Conservation (phyloP, 805 yeast genomes). For the Yarrowia deformans region DNA sequence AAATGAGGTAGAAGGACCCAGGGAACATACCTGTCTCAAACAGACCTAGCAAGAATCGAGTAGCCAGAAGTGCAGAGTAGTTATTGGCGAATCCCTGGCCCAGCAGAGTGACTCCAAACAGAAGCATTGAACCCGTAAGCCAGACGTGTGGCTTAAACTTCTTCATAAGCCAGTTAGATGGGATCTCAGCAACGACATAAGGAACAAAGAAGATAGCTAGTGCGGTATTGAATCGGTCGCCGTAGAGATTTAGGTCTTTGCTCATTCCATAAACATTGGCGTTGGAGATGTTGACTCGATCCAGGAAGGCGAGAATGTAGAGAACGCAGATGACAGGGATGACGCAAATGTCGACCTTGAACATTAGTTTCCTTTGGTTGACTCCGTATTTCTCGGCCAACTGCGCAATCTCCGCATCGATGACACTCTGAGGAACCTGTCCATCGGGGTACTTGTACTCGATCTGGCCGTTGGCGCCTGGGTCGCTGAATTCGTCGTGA, state of each 20-base stretch:
- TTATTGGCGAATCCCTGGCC: constrained; percentile 70
- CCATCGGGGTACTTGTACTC: constrained; percentile 6
- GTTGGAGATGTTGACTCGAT: constrained; percentile 82
- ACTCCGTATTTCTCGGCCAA: constrained; percentile 59
- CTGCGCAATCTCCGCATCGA: constrained; percentile 42
- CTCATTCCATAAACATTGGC: constrained; percentile 77
- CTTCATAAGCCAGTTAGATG: constrained; percentile 69
- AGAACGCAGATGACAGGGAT: constrained; percentile 77
- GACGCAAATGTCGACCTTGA: constrained; percentile 71
- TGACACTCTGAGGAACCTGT: constrained; percentile 2
- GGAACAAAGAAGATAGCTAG: constrained; percentile 79
- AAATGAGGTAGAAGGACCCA: constrained; percentile 71
- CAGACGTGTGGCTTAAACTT: constrained; percentile 68
- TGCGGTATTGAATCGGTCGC: constrained; percentile 68
- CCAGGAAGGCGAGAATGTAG: constrained; percentile 78
- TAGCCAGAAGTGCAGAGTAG: constrained; percentile 65
- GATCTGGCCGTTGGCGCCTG: not conserved
- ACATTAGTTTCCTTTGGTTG: constrained; percentile 62
- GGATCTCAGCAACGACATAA: constrained; percentile 68
- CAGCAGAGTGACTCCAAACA: constrained; percentile 68
- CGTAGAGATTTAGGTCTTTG: constrained; percentile 60
- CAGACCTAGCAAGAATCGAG: constrained; percentile 72
- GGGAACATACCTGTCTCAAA: constrained; percentile 79
- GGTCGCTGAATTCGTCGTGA: constrained; percentile 18
- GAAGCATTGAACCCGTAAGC: constrained; percentile 63